Percentiles rank a stretch among this genome's conserved stretches.
Conservation (phyloP, 345 rosid genomes). For the Melastoma malabathricum region DNA sequence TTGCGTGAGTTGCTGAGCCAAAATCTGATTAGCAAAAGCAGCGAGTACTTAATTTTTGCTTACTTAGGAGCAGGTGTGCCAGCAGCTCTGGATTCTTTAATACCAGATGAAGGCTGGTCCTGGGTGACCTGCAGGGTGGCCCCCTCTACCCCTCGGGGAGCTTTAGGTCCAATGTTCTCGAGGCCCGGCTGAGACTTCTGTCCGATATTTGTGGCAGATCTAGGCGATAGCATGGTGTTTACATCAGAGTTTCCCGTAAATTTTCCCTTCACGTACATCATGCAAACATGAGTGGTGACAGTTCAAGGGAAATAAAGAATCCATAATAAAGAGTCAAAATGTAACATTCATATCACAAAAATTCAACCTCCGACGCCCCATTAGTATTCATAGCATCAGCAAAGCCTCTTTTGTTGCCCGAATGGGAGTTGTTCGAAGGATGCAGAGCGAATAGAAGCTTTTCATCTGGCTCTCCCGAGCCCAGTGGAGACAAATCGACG, state of each 20-base stretch:
- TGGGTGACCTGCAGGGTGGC: slow-evolving; percentile 15
- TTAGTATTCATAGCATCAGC: slow-evolving; percentile 37
- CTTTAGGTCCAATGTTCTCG: slow-evolving; percentile 34
- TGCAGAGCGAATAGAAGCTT: slow-evolving; percentile 50
- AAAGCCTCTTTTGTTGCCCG: slow-evolving; percentile 62
- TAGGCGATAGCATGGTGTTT: slow-evolving; percentile 26
- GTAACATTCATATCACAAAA: slow-evolving; percentile 5
- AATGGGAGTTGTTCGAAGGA: slow-evolving; percentile 33
- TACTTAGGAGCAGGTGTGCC: slow-evolving; percentile 50
- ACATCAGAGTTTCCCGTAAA: slow-evolving; percentile 25
- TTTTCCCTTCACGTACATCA: slow-evolving; percentile 29
- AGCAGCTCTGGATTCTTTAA: slow-evolving; percentile 18
- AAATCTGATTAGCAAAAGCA: background rate
- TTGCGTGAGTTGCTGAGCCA: background rate
- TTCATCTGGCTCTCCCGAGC: slow-evolving; percentile 28
- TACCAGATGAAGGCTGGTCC: slow-evolving; percentile 22
- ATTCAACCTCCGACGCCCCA: slow-evolving; percentile 37
- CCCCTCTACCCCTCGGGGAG: slow-evolving; percentile 27
- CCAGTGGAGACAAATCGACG: slow-evolving; percentile 18
- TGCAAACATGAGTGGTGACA: background rate
- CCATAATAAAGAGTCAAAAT: background rate
- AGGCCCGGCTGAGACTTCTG: slow-evolving; percentile 31
- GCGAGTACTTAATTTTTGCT: slow-evolving; percentile 5
- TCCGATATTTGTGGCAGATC: slow-evolving; percentile 33
- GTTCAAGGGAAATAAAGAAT: background rate